A percentile compares a stretch with the other conserved stretches of the same genome.
Conservation (phyloP, 768 basidiomycete genomes). For the Suillus occidentalis region DNA sequence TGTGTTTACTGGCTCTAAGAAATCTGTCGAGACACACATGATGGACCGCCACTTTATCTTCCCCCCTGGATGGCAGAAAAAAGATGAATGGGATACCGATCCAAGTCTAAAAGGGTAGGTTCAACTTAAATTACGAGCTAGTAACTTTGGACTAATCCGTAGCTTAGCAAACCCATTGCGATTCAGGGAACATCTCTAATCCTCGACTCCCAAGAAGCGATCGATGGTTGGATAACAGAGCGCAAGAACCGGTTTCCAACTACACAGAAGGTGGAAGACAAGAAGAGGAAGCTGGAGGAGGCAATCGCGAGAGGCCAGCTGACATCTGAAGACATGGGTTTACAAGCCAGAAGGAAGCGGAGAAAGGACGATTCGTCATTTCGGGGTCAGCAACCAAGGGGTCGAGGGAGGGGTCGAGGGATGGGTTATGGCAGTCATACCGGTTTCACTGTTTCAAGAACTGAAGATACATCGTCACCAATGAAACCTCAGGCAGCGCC, state of each 20-base stretch:
- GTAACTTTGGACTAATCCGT: neutral
- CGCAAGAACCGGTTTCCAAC: constrained; percentile 87
- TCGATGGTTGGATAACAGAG: constrained; percentile 86
- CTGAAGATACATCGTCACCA: neutral
- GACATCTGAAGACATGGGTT: constrained; percentile 43
- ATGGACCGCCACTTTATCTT: constrained; percentile 90
- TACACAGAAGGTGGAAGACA: constrained; percentile 66
- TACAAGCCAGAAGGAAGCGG: constrained; percentile 44
- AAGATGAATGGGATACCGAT: constrained; percentile 77
- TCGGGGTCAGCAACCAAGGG: constrained; percentile 10
- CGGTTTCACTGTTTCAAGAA: neutral
- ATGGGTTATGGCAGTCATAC: constrained; percentile 21
- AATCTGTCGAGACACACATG: constrained; percentile 75
- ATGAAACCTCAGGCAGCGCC: neutral
- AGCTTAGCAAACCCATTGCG: constrained; percentile 60
- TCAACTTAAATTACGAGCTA: neutral
- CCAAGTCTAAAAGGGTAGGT: constrained; percentile 75
- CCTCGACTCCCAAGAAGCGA: constrained; percentile 78
- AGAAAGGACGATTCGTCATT: constrained; percentile 29
- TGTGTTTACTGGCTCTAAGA: constrained; percentile 64
- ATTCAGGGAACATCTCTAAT: constrained; percentile 79
- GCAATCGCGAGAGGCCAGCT: constrained; percentile 81
- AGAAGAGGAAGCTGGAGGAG: constrained; percentile 76
- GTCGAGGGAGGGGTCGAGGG: constrained; percentile 32
- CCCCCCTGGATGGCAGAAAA: constrained; percentile 70